These are phyloP conservation scores for Leccinum solheimii DNA, from an alignment of 1,284 basidiomycete genomes.

Conservation along the genomic window DNA sequence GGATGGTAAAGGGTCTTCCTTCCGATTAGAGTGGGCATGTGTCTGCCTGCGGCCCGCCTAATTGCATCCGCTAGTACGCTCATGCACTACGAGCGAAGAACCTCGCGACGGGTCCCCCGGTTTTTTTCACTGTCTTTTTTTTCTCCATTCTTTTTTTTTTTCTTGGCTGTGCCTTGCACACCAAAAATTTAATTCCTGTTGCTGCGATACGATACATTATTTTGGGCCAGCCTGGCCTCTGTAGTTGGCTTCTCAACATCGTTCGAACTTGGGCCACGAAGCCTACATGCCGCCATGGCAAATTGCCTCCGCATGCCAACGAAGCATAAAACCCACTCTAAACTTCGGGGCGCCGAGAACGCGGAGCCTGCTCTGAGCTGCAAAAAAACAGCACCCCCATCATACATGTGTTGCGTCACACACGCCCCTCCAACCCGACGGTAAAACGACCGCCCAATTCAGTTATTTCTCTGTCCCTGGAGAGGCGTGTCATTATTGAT, in stretches of 20 bases:
- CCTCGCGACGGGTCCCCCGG: constrained; percentile 13
- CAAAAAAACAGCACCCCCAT: constrained; percentile 1
- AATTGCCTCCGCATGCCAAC: constrained; percentile 1
- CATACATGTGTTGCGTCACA: not conserved
- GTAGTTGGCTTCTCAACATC: not conserved
- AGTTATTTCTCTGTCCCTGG: constrained; percentile 9
- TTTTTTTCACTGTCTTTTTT: not conserved
- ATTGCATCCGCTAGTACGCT: constrained; percentile 29
- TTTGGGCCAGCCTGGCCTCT: constrained; percentile 11
- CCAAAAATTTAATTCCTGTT: constrained; percentile 13
- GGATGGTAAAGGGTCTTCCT: constrained; percentile 30
- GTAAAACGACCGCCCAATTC: constrained; percentile 12
- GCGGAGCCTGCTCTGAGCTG: constrained; percentile 29
- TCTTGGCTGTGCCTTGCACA: constrained; percentile 16
- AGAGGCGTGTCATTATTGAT: not conserved
- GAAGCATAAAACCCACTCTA: not conserved
- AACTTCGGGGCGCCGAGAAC: constrained; percentile 5
- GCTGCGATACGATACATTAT: not conserved
- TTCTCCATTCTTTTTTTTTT: not conserved
- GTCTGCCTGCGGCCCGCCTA: constrained; percentile 33
- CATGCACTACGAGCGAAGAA: constrained; percentile 25
- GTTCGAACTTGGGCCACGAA: constrained; percentile 9
- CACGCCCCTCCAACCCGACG: not conserved
- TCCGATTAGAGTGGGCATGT: constrained; percentile 23
- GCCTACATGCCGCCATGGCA: not conserved